phyloP scores from a whole-genome alignment of 208 protist species.

The Trypanosoma platydactyli region DNA sequence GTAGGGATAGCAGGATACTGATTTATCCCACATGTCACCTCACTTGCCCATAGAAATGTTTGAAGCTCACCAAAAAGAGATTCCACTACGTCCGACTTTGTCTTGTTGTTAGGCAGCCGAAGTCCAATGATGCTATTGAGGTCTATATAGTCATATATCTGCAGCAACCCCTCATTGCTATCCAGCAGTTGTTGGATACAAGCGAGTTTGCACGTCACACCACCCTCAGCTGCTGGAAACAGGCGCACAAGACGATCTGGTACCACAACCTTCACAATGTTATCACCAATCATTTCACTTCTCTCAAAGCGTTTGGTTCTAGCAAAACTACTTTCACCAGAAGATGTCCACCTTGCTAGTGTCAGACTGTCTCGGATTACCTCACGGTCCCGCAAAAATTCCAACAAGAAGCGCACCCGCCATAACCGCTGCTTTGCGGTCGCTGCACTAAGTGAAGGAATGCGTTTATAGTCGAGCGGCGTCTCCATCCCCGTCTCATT shows the following conservation, averaged over 20 bases:
- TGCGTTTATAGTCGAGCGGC: slow-evolving; percentile 28
- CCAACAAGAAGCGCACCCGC: slow-evolving; percentile 41
- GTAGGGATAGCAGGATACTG: slow-evolving; percentile 32
- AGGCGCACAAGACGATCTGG: slow-evolving; percentile 56
- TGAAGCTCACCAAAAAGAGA: slow-evolving; percentile 83
- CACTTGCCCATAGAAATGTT: slow-evolving; percentile 63
- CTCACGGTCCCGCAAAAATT: slow-evolving; percentile 36
- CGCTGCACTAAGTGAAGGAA: slow-evolving; percentile 32
- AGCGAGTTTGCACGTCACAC: slow-evolving; percentile 31
- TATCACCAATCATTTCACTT: slow-evolving; percentile 84
- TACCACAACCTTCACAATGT: slow-evolving; percentile 64
- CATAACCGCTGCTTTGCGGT: slow-evolving; percentile 23
- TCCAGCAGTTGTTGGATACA: slow-evolving; percentile 67
- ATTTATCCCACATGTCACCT: slow-evolving; percentile 32
- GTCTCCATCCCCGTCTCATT: slow-evolving; percentile 18
- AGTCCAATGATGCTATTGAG: slow-evolving; percentile 57
- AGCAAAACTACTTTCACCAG: slow-evolving; percentile 29
- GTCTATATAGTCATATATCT: slow-evolving; percentile 79
- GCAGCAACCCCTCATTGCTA: slow-evolving; percentile 73
- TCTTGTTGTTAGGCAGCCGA: slow-evolving; percentile 68
- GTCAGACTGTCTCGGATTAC: slow-evolving; percentile 40
- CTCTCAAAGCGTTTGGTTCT: slow-evolving; percentile 64
- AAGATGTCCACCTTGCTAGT: not conserved
- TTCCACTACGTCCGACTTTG: slow-evolving; percentile 85
- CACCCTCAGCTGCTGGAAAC: slow-evolving; percentile 61